Evolutionary conservation across 139 green algal species (phyloP), one percentile per base, ranked within the genome.

Genomic region (Chlorella sp.): DNA sequence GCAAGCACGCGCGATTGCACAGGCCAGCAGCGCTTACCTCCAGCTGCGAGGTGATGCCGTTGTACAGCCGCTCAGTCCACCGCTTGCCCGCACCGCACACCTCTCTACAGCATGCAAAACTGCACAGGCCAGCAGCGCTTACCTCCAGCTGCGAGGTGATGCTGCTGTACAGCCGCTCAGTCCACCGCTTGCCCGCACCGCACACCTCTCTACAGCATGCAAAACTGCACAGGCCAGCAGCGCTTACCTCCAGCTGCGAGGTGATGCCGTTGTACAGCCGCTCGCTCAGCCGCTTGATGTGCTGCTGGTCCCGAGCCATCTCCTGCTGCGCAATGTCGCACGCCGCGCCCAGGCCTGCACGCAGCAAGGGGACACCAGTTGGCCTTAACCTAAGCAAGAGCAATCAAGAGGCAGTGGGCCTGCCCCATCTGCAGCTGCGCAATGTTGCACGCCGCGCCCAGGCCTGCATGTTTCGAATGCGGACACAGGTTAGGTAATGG

Each of bases 401-500:
- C n/a, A n/a, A n/a, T n/a, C n/a, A n/a, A n/a, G n/a, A n/a, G n/a
- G n/a, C n/a, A n/a, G n/a, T n/a, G n/a, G n/a, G n/a, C n/a, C n/a
- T n/a, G n/a, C n/a, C n/a, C 88, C 95, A 99, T 97, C 87, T 98
- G 95, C 75, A 89, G 81, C 40, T 41, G 28, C 16, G 96, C 95
- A 9, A 99, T 85, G 51, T 95, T 85, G 88, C 93, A 97, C 0
- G 97, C 97, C 41, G 88, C 89, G 6, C 97, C 97, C 74, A 99
- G 86, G 14, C 97, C 81, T 86, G 70, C 72, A 51, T n/a, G n/a
- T n/a, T n/a, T n/a, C n/a, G n/a, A n/a, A n/a, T n/a, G n/a, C n/a
- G n/a, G n/a, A n/a, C n/a, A n/a, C n/a, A n/a, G n/a, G n/a, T n/a
- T n/a, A n/a, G n/a, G n/a, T n/a, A n/a, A n/a, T n/a, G n/a, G n/a